Evolutionary conservation across 805 yeast genomes (phyloP), one percentile per base, ranked within the genome.

Genomic region (Suhomyces emberorum): DNA sequence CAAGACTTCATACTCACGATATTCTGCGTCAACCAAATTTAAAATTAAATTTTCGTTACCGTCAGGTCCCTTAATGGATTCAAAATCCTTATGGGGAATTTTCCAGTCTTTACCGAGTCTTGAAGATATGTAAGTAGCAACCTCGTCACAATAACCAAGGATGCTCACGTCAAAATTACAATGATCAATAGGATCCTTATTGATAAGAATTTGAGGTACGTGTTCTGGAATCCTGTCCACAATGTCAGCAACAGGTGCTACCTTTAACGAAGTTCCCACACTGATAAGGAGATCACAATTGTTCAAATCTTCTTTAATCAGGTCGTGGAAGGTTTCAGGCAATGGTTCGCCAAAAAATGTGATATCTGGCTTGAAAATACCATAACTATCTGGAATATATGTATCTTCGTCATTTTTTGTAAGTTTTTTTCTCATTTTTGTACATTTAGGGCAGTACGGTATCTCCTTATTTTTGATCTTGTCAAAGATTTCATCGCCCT

Each of bases 311-410:
- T 72, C 70, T 28, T 67, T 64, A 19, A 81, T 73, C 14, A 61
- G 57, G 30, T 72, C 71, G 48, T 87, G 89, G 52, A 82, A 88
- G 32, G 70, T 59, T 10, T 69, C 67, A 1, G 96, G 96, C 39
- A 88, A 65, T 11, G 80, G 77, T 57, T 88, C 96, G 11, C 95
- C 95, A 48, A 88, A 88, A 53, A 88, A 88, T 0, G 95, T 88
- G 42, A 88, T 88, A 54, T 88, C 95, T 0, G 97, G 97, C 56
- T 89, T 88, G 74, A 86, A 72, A 3, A 88, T 91, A 11, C 96
- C 96, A 54, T 61, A 77, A 7, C 83, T 73, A 48, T 76, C 74
- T 16, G 69, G 59, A 1, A 58, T 42, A 35, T 46, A 54, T 9
- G 42, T 35, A 21, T 44, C 51, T 4, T 54, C 57, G 20, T 65